Evolutionary conservation across 2,329 filamentous ascomycete genomes (phyloP), one percentile per base, ranked within the genome.

Genomic region (Acarospora socialis): DNA sequence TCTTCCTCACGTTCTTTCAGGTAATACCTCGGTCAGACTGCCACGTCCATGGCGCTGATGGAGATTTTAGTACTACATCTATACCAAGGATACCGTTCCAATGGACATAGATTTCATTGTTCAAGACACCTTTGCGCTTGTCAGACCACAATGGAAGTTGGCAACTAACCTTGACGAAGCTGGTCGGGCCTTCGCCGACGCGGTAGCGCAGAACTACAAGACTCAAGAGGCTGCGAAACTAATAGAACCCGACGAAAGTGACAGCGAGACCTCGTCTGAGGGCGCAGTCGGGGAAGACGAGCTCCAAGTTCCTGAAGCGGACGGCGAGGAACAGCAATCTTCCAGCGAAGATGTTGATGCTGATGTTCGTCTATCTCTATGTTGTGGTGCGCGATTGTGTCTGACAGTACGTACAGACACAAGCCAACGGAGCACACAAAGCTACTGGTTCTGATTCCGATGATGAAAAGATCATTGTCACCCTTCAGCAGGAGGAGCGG

Each of bases 91-190:
- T 13, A 68, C 80, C 1, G 58, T 94, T 22, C 90, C 92, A 0
- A 92, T 98, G 82, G 90, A 98, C 43, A 81, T 95, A 28, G 90
- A 98, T 36, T 98, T 98, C 52, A 76, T 94, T 27, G 72, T 98
- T 5, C 86, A 94, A 52, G 90, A 98, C 52, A 86, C 81, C 0
- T 95, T 81, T 56, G 75, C 77, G 16, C 59, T 84, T 20, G 78
- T 84, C 8, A 72, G 90, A 28, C 87, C 90, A 4, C 81, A 94
- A 50, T 98, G 87, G 90, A 92, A 90, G 54, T 62, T 94, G 27
- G 75, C 81, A 13, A 69, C 73, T 4, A 80, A 78, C 42, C 54
- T 90, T 4, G 76, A 92, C 32, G 90, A 95, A 55, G 87, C 90
- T 7, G 72, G 74, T 7, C 77, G 74, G 42, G 69, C 77, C 2